These are phyloP conservation scores for Cucurbita argyrosperma DNA, from an alignment of 306 rosid genomes.

Conservation along the genomic window DNA sequence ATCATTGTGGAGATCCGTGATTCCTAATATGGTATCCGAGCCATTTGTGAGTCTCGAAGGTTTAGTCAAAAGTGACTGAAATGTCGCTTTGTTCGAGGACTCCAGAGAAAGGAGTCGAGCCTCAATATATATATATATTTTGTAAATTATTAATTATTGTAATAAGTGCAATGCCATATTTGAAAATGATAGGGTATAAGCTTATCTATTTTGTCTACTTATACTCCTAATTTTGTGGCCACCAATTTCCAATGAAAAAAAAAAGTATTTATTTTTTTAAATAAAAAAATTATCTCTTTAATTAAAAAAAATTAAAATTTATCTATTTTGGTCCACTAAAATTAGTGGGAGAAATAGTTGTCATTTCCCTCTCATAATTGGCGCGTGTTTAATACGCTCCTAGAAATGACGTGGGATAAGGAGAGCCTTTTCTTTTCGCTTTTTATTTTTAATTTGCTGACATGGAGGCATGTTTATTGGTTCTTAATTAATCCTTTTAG, in stretches of 20 bases:
- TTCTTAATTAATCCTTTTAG: not conserved
- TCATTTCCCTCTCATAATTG: not conserved
- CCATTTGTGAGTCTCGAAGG: no score
- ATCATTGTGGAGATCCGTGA: no score
- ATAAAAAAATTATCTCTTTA: not conserved
- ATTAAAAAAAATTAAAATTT: not conserved
- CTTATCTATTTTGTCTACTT: not conserved
- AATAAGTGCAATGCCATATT: not conserved
- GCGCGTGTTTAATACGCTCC: not conserved
- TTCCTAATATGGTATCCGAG: no score
- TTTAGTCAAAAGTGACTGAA: no score
- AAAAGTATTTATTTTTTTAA: not conserved
- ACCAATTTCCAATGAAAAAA: not conserved
- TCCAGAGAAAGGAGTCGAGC: no score
- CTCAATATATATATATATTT: no score
- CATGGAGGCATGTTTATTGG: not conserved
- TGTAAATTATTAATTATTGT: not conserved
- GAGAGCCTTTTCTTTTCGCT: not conserved
- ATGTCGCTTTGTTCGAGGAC: no score
- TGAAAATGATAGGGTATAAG: not conserved
- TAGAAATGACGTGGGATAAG: not conserved
- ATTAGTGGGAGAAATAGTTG: not conserved
- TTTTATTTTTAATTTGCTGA: not conserved
- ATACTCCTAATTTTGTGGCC: not conserved
- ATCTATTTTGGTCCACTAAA: not conserved